Evolutionary conservation across 2,329 filamentous ascomycete genomes (phyloP).

Genomic region (Trichocomaceae sp.): DNA sequence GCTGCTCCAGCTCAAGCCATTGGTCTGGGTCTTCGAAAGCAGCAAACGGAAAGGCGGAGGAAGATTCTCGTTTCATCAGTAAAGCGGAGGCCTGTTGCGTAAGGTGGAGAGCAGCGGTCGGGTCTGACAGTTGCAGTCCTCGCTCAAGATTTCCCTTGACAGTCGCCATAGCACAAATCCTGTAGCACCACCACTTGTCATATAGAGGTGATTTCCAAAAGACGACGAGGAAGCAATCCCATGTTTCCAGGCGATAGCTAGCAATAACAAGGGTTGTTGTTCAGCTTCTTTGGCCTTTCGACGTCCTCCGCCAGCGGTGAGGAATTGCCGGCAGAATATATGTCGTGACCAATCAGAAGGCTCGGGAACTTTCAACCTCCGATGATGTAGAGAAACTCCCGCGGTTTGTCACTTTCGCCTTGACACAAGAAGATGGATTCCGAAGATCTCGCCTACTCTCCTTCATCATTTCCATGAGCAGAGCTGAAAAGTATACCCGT

Average conservation of each 20-base stretch:
- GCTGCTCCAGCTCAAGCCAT: constrained; percentile 81
- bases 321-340: neutral
- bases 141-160: constrained; percentile 1
- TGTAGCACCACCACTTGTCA: neutral
- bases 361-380: too few relatives aligned
- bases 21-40: constrained; percentile 65
- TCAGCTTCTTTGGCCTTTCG: neutral
- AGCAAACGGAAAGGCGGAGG: constrained; percentile 44
- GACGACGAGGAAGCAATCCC: neutral
- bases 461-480: neutral
- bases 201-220: neutral
- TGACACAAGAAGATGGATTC: neutral
- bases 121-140: constrained; percentile 26
- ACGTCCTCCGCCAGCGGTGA: constrained; percentile 1
- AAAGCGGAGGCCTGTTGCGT: constrained; percentile 40
- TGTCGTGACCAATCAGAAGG: too few relatives aligned
- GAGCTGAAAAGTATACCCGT: neutral
- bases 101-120: constrained; percentile 41
- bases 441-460: neutral
- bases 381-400: neutral
- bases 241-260: constrained; percentile 3
- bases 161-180: neutral
- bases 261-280: too few relatives aligned
- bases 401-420: neutral
- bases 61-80: constrained; percentile 21